These are phyloP conservation scores for Takakia lepidozioides DNA, from an alignment of 225 moss, liverwort and hornwort species.

Conservation along the genomic window DNA sequence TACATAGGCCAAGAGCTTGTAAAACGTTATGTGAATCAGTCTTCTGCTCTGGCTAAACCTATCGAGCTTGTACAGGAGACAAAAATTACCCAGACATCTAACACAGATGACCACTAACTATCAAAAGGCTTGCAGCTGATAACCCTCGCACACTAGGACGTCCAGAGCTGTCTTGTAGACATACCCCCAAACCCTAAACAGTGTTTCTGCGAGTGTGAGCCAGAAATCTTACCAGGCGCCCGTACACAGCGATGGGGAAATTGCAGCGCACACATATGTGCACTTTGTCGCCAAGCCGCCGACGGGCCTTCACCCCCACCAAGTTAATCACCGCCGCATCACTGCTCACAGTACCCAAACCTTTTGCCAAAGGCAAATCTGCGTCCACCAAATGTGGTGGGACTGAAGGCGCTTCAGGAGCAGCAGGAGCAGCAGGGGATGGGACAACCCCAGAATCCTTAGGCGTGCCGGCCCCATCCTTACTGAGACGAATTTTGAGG, in stretches of 20 bases:
- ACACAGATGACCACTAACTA: background rate
- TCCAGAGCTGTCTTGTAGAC: background rate
- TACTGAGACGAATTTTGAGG: constrained; percentile 84
- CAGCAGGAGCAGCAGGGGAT: constrained; percentile 12
- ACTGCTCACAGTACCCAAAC: constrained; percentile 52
- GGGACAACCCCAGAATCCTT: constrained; percentile 36
- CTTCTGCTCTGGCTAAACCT: background rate
- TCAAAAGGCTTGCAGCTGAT: too few relatives aligned
- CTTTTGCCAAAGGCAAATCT: constrained; percentile 65
- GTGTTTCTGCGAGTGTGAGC: too few relatives aligned
- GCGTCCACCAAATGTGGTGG: constrained; percentile 51
- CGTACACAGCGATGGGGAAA: constrained; percentile 94
- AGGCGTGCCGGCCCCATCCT: constrained; percentile 31
- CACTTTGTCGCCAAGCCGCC: constrained; percentile 81
- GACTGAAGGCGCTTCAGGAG: constrained; percentile 21
- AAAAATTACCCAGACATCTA: background rate
- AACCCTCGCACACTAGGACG: background rate
- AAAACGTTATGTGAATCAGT: too few relatives aligned
- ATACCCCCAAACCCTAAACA: too few relatives aligned
- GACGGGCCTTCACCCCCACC: constrained; percentile 62
- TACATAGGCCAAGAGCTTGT: too few relatives aligned
- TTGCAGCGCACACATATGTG: constrained; percentile 94
- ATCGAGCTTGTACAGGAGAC: background rate
- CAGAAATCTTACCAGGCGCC: constrained; percentile 62
- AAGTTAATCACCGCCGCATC: constrained; percentile 44